Conservation (phyloP, 2,329 filamentous ascomycete genomes). For the Cyanodermella asteris region DNA sequence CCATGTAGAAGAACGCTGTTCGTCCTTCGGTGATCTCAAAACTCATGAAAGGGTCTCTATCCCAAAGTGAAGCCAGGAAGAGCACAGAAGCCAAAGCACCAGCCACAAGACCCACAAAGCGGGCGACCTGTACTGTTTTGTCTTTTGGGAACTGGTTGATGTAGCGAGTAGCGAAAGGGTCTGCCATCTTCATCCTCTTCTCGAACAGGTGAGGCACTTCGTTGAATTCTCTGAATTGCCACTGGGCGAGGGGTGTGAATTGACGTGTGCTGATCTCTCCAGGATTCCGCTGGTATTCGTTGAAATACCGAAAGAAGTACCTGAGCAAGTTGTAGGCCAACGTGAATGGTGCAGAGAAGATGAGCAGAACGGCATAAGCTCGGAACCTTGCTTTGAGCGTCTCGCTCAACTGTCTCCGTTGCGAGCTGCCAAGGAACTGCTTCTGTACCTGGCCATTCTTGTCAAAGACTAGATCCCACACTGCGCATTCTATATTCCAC, state of each 20-base stretch:
- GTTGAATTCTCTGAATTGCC: conserved; percentile 98
- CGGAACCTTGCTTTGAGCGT: conserved; percentile 58
- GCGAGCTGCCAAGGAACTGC: conserved; percentile 64
- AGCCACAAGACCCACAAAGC: conserved; percentile 69
- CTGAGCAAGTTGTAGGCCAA: conserved; percentile 70
- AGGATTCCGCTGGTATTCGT: conserved; percentile 90
- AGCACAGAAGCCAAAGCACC: conserved; percentile 74
- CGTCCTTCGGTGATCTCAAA: conserved; percentile 82
- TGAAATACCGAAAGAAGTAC: conserved; percentile 90
- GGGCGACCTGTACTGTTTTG: conserved; percentile 66
- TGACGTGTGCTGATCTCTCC: conserved; percentile 67
- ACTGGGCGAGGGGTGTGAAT: conserved; percentile 83
- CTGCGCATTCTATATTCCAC: conserved; percentile 76
- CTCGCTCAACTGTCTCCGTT: conserved; percentile 55
- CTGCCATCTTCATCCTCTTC: conserved; percentile 79
- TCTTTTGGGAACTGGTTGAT: conserved; percentile 92
- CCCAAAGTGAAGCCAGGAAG: conserved; percentile 61
- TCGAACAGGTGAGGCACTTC: conserved; percentile 84
- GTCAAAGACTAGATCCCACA: conserved; percentile 88
- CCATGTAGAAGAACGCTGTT: conserved; percentile 78
- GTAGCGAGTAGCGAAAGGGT: conserved; percentile 78
- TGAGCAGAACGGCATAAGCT: conserved; percentile 67
- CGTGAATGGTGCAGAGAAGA: conserved; percentile 68
- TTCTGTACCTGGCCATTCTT: conserved; percentile 69
- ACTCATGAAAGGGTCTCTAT: conserved; percentile 71